phyloP scores from a whole-genome alignment of 73 alveolate species.

The Tetrahymena elliotti region DNA sequence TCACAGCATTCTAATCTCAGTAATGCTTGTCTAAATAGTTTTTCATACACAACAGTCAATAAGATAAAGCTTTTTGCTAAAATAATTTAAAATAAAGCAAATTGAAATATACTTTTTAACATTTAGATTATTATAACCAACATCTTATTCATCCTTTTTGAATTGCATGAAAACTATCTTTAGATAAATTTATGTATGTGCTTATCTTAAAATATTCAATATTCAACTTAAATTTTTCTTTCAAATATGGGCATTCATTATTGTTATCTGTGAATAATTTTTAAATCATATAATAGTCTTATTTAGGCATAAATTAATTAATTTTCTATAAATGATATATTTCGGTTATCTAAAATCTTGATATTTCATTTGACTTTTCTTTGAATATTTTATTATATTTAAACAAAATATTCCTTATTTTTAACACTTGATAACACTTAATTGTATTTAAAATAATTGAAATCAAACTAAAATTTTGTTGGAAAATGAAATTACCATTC shows the following conservation, averaged over 20 bases:
- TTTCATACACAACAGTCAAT: not conserved
- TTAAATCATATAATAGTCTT: too few relatives aligned
- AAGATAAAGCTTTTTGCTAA: not conserved
- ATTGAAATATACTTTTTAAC: not conserved
- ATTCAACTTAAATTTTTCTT: not conserved
- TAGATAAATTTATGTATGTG: not conserved
- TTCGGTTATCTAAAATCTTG: too few relatives aligned
- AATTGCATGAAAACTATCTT: not conserved
- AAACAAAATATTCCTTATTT: too few relatives aligned
- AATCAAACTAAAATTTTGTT: not conserved
- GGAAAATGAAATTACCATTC: not conserved
- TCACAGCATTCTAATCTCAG: not conserved
- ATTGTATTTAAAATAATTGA: not conserved
- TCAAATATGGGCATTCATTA: not conserved
- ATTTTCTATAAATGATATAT: too few relatives aligned
- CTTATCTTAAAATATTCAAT: not conserved
- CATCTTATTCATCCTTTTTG: not conserved
- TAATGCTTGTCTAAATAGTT: not conserved
- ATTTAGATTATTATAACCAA: not conserved
- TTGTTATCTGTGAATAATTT: too few relatives aligned
- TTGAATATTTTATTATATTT: too few relatives aligned
- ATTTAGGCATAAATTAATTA: too few relatives aligned
- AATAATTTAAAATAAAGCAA: not conserved
- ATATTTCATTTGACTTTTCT: too few relatives aligned
- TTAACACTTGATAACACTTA: not conserved